phyloP scores from a whole-genome alignment of 1,284 basidiomycete genomes.

The Trametes sp. region DNA sequence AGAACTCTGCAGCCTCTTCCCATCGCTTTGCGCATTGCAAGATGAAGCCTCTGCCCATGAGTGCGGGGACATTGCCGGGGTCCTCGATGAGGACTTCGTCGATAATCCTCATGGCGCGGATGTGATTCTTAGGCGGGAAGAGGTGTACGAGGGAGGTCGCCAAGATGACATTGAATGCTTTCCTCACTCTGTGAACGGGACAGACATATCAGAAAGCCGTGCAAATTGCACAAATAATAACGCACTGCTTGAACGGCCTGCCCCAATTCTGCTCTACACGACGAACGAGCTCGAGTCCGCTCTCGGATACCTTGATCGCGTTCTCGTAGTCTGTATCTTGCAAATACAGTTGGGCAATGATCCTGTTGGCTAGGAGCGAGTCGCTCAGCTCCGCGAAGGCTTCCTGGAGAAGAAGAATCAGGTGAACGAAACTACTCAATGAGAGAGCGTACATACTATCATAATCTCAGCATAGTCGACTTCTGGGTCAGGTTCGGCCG shows the following conservation, averaged over 20 bases:
- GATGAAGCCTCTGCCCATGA: slow-evolving; percentile 83
- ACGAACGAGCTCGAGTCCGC: slow-evolving; percentile 67
- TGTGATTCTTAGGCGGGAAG: slow-evolving; percentile 91
- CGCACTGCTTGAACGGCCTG: slow-evolving; percentile 60
- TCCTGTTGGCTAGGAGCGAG: slow-evolving; percentile 77
- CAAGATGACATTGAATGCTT: slow-evolving; percentile 70
- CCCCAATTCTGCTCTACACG: slow-evolving; percentile 69
- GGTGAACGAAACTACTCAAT: too few relatives aligned
- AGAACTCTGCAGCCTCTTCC: slow-evolving; percentile 72
- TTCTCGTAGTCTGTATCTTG: slow-evolving; percentile 82
- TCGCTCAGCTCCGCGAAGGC: slow-evolving; percentile 61
- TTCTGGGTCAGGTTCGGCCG: slow-evolving; percentile 45
- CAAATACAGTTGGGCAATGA: slow-evolving; percentile 78
- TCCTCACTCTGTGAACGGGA: slow-evolving; percentile 57
- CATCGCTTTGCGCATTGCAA: slow-evolving; percentile 72
- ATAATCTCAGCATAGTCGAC: slow-evolving; percentile 59
- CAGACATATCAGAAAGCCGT: too few relatives aligned
- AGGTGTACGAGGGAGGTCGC: slow-evolving; percentile 84
- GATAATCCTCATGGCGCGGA: slow-evolving; percentile 77
- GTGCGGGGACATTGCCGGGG: slow-evolving; percentile 67
- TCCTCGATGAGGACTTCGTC: slow-evolving; percentile 73
- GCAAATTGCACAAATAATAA: slow-evolving; percentile 16
- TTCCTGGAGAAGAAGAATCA: slow-evolving; percentile 51
- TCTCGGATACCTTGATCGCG: slow-evolving; percentile 75
- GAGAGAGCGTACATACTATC: slow-evolving; percentile 55